phyloP scores from a whole-genome alignment of 2,329 filamentous ascomycete species.

The Trichoderma sp. region DNA sequence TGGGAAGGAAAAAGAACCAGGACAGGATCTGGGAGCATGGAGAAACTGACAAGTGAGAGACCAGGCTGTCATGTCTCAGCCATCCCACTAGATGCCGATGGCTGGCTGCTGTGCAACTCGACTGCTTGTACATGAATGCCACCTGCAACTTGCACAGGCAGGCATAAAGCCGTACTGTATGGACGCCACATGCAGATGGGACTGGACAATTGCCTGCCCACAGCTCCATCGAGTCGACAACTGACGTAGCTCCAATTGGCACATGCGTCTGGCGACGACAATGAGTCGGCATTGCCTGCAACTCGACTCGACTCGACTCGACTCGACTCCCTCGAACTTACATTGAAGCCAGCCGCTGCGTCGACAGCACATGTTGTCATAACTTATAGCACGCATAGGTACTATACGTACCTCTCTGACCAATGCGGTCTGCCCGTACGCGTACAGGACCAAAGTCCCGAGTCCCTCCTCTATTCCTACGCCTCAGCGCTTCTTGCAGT shows the following conservation, averaged over 20 bases:
- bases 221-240: background rate
- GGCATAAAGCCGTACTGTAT: background rate
- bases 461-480: background rate
- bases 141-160: background rate
- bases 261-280: slow-evolving; percentile 1
- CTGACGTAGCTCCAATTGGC: slow-evolving; percentile 6
- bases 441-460: too few species aligned
- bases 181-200: background rate
- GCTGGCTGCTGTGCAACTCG: background rate
- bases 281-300: background rate
- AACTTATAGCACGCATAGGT: too few species aligned
- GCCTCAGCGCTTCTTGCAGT: background rate
- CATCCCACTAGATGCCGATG: background rate
- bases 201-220: background rate
- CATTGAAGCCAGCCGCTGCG: background rate
- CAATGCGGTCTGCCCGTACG: background rate
- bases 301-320: background rate
- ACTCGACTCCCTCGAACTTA: background rate
- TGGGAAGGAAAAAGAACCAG: background rate
- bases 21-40: background rate
- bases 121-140: background rate
- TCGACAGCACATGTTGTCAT: too few species aligned
- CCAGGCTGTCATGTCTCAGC: background rate
- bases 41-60: background rate
- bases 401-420: too few species aligned